Evolutionary conservation across 495 filamentous ascomycete species (phyloP), one percentile per base, ranked within the genome.

Genomic region (Xylaria palmicola): DNA sequence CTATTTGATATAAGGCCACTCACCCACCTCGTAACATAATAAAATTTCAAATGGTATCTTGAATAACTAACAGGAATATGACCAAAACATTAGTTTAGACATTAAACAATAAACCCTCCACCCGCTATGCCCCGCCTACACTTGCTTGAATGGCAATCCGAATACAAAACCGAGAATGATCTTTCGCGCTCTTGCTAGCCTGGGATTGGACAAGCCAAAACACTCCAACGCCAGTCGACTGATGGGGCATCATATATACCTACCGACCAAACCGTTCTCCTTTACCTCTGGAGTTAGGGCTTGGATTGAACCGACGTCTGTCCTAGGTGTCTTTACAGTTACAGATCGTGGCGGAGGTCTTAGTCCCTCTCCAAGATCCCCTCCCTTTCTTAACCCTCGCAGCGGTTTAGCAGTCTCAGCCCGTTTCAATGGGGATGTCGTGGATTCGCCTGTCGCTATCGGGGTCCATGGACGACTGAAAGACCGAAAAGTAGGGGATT

Each of bases 401-500:
- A 47, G 9, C 8, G 10, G 34, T 5, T 47, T 47, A 7, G 61
- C 39, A 20, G 65, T 70, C 27, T 70, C 65, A 37, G 62, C 55
- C 10, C 68, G 65, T 34, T 56, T 65, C 5, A 64, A 56, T 6
- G 40, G 39, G 15, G 30, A 4, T 27, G 57, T 6, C 34, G 37
- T 34, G 13, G 20, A 30, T 30, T 39, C 44, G 32, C 36, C 26
- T 6, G n/a, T 30, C 5, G 19, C 15, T n/a, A 40, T 40, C 24
- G 68, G 63, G 44, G 68, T 66, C 63, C 65, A 66, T 1, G 63
- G 66, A 7, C 65, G 59, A 37, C 66, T 68, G 30, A 68, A 71
- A 22, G 66, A 65, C 27, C 68, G 63, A 27, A 65, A 50, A 26
- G 65, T 62, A 2, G 68, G 63, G 1, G 68, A 70, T 6, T 65